Base-by-base conservation (phyloP, 768 basidiomycete genomes). In the Pleurotus sapidus region DNA sequence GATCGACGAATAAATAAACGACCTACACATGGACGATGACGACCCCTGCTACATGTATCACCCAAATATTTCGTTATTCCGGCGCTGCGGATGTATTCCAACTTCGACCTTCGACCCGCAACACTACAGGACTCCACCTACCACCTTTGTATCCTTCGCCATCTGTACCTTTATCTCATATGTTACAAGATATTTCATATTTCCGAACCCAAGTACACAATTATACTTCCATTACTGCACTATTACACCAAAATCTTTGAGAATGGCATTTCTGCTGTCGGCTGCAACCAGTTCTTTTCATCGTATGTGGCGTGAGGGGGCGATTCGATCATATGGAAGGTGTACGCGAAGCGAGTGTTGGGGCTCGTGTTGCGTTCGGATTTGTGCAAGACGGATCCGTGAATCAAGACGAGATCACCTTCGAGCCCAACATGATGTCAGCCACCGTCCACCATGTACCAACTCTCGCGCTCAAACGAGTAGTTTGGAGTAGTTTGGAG, bases 261-360 rank as follows among this genome's bases (percentile, higher is more conserved):
- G 72, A 98, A 97, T 1, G 95, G 92, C 88, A 91, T 88, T 11
- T 77, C 81, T 8, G 74, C 61, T 3, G 93, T 93, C 1, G 95
- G 94, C 68, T 98, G 95, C 57, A 98, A 74, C 95, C 95, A 97
- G 67, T 97, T 98, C 82, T 91, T 92, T 65, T 84, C 81, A 60
- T 98, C 96, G 57, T 95, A 97, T 40, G 67, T 72, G 5, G 85
- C 89, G 63, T 80, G 72, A 20, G 84, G 87, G 40, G 81, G 80
- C 17, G 81, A 87, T 65, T 96, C 92, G 48, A 94, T 87, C 91
- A 93, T 93, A 63, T 94, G 95, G 70, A 97, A 98, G 0, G 97
- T 98, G 68, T 98, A 99, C 25, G 95, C 95, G 61, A 87, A 92
- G 56, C 97, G 82, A 1, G 93, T 93, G 59, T 86, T 79, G 18